Percentiles rank a stretch among this genome's conserved stretches.
phyloP scores from a whole-genome alignment of 306 rosid genomes.

The Medicago ruthenica region DNA sequence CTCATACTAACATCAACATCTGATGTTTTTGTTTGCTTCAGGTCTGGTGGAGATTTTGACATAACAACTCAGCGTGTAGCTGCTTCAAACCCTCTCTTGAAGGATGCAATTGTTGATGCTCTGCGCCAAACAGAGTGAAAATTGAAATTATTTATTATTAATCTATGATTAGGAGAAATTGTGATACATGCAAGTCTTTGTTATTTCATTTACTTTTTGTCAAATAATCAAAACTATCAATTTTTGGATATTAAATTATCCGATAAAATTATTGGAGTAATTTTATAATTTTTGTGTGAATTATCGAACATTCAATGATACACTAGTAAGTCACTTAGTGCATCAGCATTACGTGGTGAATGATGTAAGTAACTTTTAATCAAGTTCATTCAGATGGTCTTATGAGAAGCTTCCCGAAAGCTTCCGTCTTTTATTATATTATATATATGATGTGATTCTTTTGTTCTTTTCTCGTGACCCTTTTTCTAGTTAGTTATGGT shows the following conservation, averaged over 20 bases:
- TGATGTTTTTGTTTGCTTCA: slow-evolving; percentile 55
- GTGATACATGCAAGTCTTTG: not conserved
- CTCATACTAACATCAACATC: slow-evolving; percentile 8
- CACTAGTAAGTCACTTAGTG: not conserved
- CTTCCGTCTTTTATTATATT: not conserved
- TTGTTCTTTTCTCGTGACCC: not conserved
- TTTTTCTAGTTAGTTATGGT: not conserved
- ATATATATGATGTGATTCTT: slow-evolving; percentile 1
- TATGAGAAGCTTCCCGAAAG: slow-evolving; percentile 15
- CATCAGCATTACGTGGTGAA: slow-evolving; percentile 14
- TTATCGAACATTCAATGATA: slow-evolving; percentile 4
- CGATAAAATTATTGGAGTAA: not conserved
- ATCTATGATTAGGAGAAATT: slow-evolving; percentile 31
- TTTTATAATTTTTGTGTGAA: slow-evolving; percentile 22
- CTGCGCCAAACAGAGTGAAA: slow-evolving; percentile 63
- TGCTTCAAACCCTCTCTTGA: slow-evolving; percentile 83
- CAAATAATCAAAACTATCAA: slow-evolving; percentile 21
- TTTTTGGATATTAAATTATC: not conserved
- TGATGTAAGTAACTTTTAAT: slow-evolving; percentile 12
- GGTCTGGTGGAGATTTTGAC: slow-evolving; percentile 91
- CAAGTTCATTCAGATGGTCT: slow-evolving; percentile 30
- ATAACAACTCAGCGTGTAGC: slow-evolving; percentile 83
- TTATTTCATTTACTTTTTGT: slow-evolving; percentile 19
- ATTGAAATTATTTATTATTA: slow-evolving; percentile 13
- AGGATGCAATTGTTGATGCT: slow-evolving; percentile 74